These are phyloP conservation scores for Ephemerocybe angulata DNA, from an alignment of 768 basidiomycete species.

Conservation along the genomic window DNA sequence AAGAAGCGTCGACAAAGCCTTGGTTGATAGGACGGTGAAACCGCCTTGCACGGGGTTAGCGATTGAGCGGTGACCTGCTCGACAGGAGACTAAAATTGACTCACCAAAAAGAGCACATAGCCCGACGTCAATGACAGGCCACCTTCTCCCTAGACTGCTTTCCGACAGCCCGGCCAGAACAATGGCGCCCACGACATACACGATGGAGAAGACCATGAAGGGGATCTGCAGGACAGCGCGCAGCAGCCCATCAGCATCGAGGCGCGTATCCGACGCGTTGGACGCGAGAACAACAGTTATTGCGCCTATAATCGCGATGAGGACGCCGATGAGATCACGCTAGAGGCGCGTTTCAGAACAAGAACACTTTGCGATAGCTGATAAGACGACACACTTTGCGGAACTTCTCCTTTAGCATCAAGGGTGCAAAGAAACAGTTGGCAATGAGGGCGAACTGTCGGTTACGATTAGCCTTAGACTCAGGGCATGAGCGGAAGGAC, in stretches of 20 bases:
- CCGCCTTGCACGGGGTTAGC: constrained; percentile 50
- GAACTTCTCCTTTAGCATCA: constrained; percentile 80
- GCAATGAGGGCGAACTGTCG: constrained; percentile 87
- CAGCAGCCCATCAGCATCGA: constrained; percentile 66
- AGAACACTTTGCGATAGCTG: too few relatives aligned
- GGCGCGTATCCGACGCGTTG: constrained; percentile 63
- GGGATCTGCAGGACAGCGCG: constrained; percentile 63
- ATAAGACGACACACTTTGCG: constrained; percentile 64
- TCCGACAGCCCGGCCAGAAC: constrained; percentile 67
- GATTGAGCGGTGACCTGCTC: background rate
- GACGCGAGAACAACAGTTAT: constrained; percentile 87
- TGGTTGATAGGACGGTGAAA: constrained; percentile 92
- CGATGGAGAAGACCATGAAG: constrained; percentile 71
- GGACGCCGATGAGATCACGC: constrained; percentile 77
- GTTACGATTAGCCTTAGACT: constrained; percentile 11
- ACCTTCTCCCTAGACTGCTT: constrained; percentile 54
- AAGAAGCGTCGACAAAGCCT: constrained; percentile 84
- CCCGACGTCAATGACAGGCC: constrained; percentile 84
- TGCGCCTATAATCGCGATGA: constrained; percentile 82
- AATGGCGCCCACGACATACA: constrained; percentile 56
- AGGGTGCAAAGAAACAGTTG: constrained; percentile 90
- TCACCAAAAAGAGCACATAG: constrained; percentile 82
- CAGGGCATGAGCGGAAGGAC: constrained; percentile 9
- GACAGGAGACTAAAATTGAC: constrained; percentile 9
- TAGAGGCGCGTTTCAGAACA: too few relatives aligned